Base-by-base conservation (phyloP, 768 basidiomycete species). In the Suillus brevipes region DNA sequence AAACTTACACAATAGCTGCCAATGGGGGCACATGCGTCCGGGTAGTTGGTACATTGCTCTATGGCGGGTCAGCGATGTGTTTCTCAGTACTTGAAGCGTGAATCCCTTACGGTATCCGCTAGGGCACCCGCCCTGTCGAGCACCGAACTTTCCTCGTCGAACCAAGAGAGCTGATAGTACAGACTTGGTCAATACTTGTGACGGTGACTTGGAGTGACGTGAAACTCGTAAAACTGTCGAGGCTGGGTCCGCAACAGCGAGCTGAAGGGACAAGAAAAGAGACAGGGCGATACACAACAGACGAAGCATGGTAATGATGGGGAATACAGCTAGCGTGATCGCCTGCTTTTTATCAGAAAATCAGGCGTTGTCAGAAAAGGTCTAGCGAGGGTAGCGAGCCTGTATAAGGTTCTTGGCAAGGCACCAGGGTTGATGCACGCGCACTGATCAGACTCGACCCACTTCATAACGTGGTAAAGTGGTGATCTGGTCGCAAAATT, bases 1-100 rank as follows among this genome's bases (percentile, higher is more conserved):
- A 25, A 14, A 49, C 69, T 40, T 70, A 74, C 73, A 31, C 73
- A 74, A 25, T 36, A 68, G 57, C 49, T 64, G 31, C 71, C 72
- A 31, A 50, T 55, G 1, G 62, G 70, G 20, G 65, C 71, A 28
- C 73, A 74, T 37, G 34, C 5, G 13, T 60, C 2, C 14, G 73
- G 68, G 36, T 42, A 71, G 64, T 69, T 71, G 12, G 68, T 7
- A 23, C 73, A 53, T 55, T 55, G 53, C 53, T 55, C 53, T 55
- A 55, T 12, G 31, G 31, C 1, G 34, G 53, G 20, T 55, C 34
- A 55, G 12, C 10, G 7, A 34, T 12, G 12, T 34, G 20, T 55
- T n/a, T 55, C 12, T 13, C 2, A 12, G 20, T 34, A 28, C 18
- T 38, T 40, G 25, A 3, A 2, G 9, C 9, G 18, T 59, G 18